Base-by-base conservation (phyloP, 176 grass and related monocot genomes). In the Carex scoparia region DNA sequence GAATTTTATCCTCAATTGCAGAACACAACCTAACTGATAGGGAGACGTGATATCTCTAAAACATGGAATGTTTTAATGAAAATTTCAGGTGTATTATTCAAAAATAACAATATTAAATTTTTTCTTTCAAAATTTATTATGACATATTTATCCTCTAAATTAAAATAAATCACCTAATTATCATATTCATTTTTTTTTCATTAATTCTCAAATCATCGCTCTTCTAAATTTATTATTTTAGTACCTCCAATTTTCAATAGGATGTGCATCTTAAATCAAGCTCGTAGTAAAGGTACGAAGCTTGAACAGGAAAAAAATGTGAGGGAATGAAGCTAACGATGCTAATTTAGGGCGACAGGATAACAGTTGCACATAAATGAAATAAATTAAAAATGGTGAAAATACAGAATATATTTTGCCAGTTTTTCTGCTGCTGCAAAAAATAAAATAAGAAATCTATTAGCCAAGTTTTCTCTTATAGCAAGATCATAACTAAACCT, bases 371-470 rank as follows among this genome's bases (percentile, higher is more conserved):
- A 1, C 5, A 16, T 12, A 32, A 56, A 33, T 8, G 33, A 77
- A 56, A 10, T 16, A 2, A 57, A 57, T 16, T 55, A 1, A 55
- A 30, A 54, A 4, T 61, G n/a, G 35, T 81, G 49, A 61, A 80
- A 40, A 42, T 62, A 61, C 18, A 10, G 13, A 81, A 81, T 62
- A 4, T 79, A 58, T 16, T 59, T 14, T 32, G 13, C 55, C 15
- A 40, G 38, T 14, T 82, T 82, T 64, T 82, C 59, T 54, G 44
- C 23, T 82, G 35, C 38, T 7, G 6, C 35, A 48, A 80, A 66
- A 82, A 68, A 54, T 49, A 10, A 68, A 69, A 44, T 84, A 90
- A 60, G 67, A 88, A 83, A 72, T 56, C 4, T 1, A 61, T 14
- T 18, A 59, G 11, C 13, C 7, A 5, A 85, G 18, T 64, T 23